These are phyloP conservation scores for Mrakia gelida DNA, from an alignment of 768 basidiomycete species.

Conservation along the genomic window DNA sequence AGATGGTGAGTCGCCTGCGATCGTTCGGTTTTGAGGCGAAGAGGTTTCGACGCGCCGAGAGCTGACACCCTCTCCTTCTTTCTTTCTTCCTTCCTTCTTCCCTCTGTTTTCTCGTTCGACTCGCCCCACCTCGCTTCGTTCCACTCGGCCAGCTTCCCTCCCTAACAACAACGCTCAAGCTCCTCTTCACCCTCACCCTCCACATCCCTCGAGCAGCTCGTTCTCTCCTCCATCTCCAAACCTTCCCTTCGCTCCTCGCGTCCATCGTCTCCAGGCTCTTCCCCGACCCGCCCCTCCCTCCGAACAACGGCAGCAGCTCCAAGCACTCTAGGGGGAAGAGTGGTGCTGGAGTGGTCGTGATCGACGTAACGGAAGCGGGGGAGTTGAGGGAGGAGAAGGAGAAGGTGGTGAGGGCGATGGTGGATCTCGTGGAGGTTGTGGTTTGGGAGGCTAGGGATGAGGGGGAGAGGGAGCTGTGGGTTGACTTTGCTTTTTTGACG, in stretches of 20 bases:
- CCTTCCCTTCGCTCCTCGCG: conserved; percentile 17
- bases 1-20: conserved; percentile 9
- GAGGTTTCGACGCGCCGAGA: background rate
- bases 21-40: too few relatives aligned
- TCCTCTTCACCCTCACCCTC: background rate
- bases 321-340: background rate
- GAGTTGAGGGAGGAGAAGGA: background rate
- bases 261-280: conserved; percentile 10
- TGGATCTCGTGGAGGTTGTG: conserved; percentile 10
- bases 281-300: background rate
- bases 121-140: too few relatives aligned
- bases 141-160: background rate
- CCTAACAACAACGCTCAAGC: conserved; percentile 6
- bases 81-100: background rate
- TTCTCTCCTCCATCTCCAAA: conserved; percentile 19
- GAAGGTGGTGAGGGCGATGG: background rate
- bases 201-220: conserved; percentile 25
- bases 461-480: conserved; percentile 5
- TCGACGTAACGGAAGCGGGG: background rate
- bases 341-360: background rate
- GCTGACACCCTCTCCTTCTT: background rate
- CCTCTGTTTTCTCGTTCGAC: background rate
- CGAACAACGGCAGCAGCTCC: background rate
- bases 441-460: conserved; percentile 22
- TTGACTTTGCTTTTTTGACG: too few relatives aligned